These are phyloP conservation scores for Phyllosticta ampelicida DNA, from an alignment of 2,329 filamentous ascomycete genomes.

Conservation along the genomic window DNA sequence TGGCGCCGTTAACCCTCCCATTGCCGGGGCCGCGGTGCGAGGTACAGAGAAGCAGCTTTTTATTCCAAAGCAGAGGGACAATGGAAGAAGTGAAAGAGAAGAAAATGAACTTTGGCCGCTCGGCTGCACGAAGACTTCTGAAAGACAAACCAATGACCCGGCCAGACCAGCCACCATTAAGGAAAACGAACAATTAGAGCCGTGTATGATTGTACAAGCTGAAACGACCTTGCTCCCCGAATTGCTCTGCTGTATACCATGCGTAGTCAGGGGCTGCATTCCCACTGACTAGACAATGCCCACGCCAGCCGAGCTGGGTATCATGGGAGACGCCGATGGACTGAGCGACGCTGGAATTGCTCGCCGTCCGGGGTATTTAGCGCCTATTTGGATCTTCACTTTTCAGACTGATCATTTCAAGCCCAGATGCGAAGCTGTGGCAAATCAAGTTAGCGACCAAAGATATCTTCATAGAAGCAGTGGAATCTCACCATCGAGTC, in stretches of 20 bases:
- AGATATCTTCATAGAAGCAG: constrained; percentile 3
- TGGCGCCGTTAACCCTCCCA: background rate
- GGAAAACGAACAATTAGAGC: constrained; percentile 9
- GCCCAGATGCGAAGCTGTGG: constrained; percentile 42
- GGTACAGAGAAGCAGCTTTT: constrained; percentile 11
- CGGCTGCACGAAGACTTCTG: constrained; percentile 4
- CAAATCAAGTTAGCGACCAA: background rate
- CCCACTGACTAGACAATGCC: constrained; percentile 6
- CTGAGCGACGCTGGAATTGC: background rate
- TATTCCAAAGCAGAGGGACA: constrained; percentile 11
- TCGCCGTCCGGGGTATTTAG: constrained; percentile 2
- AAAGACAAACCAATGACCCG: constrained; percentile 8
- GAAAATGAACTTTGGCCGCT: constrained; percentile 8
- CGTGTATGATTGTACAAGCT: constrained; percentile 11
- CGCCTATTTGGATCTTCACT: constrained; percentile 7
- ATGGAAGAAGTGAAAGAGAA: background rate
- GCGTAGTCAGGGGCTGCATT: constrained; percentile 7
- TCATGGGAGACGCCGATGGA: background rate
- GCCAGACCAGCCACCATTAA: constrained; percentile 10
- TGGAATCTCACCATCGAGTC: constrained; percentile 80
- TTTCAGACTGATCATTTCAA: constrained; percentile 19
- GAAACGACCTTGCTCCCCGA: constrained; percentile 9
- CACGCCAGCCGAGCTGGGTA: background rate
- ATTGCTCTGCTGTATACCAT: constrained; percentile 11
- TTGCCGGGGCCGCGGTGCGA: background rate